Percentiles rank a stretch among this genome's conserved stretches.
Evolutionary conservation across 495 filamentous ascomycete species (phyloP).

Genomic region (Terfezia claveryi): DNA sequence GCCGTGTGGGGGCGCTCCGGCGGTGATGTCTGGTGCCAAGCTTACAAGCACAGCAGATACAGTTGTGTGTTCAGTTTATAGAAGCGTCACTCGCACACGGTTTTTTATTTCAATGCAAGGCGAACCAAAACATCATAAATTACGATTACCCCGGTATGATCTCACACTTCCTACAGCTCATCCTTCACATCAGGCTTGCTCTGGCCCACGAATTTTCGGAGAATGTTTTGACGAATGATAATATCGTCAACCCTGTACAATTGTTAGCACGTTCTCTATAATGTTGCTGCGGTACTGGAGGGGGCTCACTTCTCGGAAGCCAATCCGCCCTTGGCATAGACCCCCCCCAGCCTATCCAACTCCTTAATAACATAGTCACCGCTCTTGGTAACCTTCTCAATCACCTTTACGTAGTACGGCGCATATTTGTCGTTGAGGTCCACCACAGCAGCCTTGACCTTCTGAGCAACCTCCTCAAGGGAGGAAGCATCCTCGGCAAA

Average conservation of each 20-base stretch:
- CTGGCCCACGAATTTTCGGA: constrained; percentile 46
- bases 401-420: constrained; percentile 82
- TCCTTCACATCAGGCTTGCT: constrained; percentile 3
- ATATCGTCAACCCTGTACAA: constrained; percentile 48
- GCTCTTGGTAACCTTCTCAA: constrained; percentile 59
- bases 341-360: constrained; percentile 50
- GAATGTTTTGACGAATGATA: constrained; percentile 65
- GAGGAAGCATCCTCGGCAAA: constrained; percentile 31
- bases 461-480: constrained; percentile 43
- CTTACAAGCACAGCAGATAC: too few species aligned
- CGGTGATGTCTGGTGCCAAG: too few species aligned
- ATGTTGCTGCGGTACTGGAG: background rate
- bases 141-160: too few species aligned
- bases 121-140: too few species aligned
- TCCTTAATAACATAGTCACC: constrained; percentile 72
- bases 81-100: too few species aligned
- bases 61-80: too few species aligned
- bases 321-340: constrained; percentile 68
- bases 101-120: too few species aligned
- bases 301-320: constrained; percentile 42
- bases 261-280: constrained; percentile 2
- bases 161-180: background rate
- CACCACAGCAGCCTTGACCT: constrained; percentile 27
- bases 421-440: constrained; percentile 59
- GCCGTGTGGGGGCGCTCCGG: too few species aligned